Conservation (phyloP, 2,329 filamentous ascomycete species). For the Cladosporium sphaerospermum region DNA sequence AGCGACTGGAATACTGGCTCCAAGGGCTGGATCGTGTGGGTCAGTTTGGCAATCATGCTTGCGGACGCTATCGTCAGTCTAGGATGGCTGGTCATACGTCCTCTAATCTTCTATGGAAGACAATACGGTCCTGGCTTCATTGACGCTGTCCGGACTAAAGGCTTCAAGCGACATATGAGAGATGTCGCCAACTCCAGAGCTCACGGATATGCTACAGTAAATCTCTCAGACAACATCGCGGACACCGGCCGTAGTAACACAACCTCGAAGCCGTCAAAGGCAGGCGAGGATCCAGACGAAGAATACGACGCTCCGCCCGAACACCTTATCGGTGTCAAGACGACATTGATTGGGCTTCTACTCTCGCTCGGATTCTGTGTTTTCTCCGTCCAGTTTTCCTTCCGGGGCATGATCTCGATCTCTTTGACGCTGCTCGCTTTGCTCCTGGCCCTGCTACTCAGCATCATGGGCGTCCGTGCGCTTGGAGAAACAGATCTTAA, state of each 20-base stretch:
- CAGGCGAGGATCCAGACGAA: slow-evolving; percentile 11
- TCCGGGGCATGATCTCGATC: slow-evolving; percentile 74
- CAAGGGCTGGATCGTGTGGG: slow-evolving; percentile 98
- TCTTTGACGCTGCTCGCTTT: slow-evolving; percentile 80
- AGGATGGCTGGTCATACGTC: slow-evolving; percentile 65
- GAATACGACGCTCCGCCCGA: slow-evolving; percentile 76
- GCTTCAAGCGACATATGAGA: slow-evolving; percentile 28
- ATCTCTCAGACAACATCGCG: slow-evolving; percentile 14
- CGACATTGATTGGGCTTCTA: slow-evolving; percentile 68
- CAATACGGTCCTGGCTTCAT: slow-evolving; percentile 32
- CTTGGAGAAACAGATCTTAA: slow-evolving; percentile 85
- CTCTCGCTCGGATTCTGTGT: slow-evolving; percentile 76
- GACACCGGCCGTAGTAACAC: slow-evolving; percentile 16
- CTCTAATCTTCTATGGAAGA: slow-evolving; percentile 47
- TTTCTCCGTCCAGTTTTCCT: slow-evolving; percentile 72
- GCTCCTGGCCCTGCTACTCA: slow-evolving; percentile 62
- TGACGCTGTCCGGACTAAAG: slow-evolving; percentile 23
- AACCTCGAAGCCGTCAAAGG: slow-evolving; percentile 5
- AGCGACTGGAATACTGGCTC: slow-evolving; percentile 86
- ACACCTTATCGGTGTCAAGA: slow-evolving; percentile 68
- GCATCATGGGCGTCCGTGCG: slow-evolving; percentile 59
- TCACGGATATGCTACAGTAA: slow-evolving; percentile 36
- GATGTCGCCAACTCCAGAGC: slow-evolving; percentile 28
- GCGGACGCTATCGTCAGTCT: slow-evolving; percentile 87
- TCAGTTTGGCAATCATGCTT: slow-evolving; percentile 93